A percentile compares a stretch with the other conserved stretches of the same genome.
phyloP scores from a whole-genome alignment of 129 eudicot genomes.

The Flaveria trinervia region DNA sequence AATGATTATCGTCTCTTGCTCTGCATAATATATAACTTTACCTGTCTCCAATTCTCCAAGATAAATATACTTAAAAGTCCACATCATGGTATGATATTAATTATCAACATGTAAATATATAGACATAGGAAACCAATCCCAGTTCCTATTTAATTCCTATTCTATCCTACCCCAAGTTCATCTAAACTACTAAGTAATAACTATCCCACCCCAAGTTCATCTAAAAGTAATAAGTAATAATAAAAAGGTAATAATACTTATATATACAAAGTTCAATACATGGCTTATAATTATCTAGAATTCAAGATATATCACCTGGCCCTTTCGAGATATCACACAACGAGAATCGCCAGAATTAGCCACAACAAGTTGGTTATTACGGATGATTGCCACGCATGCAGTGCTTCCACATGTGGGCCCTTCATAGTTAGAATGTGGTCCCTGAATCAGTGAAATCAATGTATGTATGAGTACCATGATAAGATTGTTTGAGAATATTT shows the following conservation, averaged over 20 bases:
- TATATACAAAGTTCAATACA: background rate
- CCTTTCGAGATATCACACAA: conserved; percentile 80
- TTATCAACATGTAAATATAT: background rate
- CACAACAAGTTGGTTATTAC: conserved; percentile 60
- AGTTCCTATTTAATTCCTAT: background rate
- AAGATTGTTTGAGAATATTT: conserved; percentile 9
- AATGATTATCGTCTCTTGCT: background rate
- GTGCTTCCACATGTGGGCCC: conserved; percentile 88
- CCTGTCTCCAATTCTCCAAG: background rate
- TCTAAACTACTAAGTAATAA: background rate
- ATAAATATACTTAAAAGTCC: background rate
- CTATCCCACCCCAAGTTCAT: background rate
- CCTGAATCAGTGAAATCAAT: conserved; percentile 36
- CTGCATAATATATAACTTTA: background rate
- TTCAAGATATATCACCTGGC: conserved; percentile 46
- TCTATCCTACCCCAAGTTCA: background rate
- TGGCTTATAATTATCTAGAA: background rate
- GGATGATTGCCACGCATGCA: conserved; percentile 84
- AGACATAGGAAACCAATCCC: background rate
- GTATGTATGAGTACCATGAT: conserved; percentile 11
- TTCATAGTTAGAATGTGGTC: conserved; percentile 54
- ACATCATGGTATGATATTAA: background rate
- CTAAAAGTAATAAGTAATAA: background rate
- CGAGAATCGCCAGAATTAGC: conserved; percentile 99
- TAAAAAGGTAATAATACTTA: background rate